Percentiles rank a stretch among this genome's conserved stretches.
phyloP scores from a whole-genome alignment of 345 rosid species.

The Rubroshorea leprosula region DNA sequence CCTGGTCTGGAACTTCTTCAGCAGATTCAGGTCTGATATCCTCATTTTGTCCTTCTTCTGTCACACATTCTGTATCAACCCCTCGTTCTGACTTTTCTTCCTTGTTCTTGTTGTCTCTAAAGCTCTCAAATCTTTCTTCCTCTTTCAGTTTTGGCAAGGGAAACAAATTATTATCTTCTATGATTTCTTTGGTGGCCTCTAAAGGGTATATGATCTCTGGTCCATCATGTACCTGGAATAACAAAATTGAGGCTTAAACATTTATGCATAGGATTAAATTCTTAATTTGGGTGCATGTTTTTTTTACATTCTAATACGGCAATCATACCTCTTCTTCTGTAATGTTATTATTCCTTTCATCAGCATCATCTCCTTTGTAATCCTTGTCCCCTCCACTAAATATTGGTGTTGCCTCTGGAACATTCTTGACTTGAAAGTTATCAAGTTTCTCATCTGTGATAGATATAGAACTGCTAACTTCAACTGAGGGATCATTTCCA shows the following conservation, averaged over 20 bases:
- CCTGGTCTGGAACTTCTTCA: neutral
- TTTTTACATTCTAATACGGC: neutral
- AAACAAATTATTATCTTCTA: no score
- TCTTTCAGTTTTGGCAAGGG: no score
- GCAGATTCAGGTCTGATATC: neutral
- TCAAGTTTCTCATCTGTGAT: neutral
- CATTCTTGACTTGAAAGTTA: neutral
- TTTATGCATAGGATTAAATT: no score
- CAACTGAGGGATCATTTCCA: neutral
- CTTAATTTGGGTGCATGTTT: neutral
- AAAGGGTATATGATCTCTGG: no score
- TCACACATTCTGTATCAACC: neutral
- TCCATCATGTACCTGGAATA: neutral
- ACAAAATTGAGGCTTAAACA: neutral
- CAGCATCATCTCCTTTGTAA: neutral
- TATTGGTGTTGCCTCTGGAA: neutral
- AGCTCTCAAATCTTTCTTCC: no score
- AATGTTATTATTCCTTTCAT: neutral
- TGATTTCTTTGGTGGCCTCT: no score
- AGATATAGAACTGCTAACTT: neutral
- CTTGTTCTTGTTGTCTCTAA: no score
- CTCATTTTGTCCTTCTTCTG: neutral
- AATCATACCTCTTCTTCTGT: neutral
- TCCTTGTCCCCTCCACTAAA: neutral
- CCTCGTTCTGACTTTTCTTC: neutral